A percentile compares a stretch with the other conserved stretches of the same genome.
Evolutionary conservation across 2,329 filamentous ascomycete genomes (phyloP).

Genomic region (Trichophyton benhamiae): DNA sequence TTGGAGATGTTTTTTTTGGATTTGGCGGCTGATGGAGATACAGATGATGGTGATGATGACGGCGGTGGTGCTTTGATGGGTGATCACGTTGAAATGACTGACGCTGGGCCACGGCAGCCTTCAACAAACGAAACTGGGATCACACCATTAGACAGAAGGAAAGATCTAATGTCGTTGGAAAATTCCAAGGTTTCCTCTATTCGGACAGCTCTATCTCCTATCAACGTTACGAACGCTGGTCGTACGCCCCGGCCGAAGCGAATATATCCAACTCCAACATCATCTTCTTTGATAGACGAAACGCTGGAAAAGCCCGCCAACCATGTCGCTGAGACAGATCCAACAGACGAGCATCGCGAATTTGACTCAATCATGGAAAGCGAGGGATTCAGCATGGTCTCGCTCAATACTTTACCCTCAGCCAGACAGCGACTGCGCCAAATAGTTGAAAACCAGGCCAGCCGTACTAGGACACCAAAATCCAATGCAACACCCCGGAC

Average conservation of each 20-base stretch:
- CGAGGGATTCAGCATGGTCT: conserved; percentile 48
- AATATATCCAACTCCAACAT: conserved; percentile 30
- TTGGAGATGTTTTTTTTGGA: conserved; percentile 23
- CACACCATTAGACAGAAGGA: conserved; percentile 10
- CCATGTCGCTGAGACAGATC: conserved; percentile 14
- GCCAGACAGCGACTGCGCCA: conserved; percentile 24
- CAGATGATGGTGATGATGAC: conserved; percentile 3
- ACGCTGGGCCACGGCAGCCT: conserved; percentile 16
- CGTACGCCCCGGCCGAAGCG: conserved; percentile 23
- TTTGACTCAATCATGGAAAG: conserved; percentile 46
- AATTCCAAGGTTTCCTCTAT: conserved; percentile 23
- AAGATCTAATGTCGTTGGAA: conserved; percentile 25
- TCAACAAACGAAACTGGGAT: conserved; percentile 15
- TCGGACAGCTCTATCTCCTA: conserved; percentile 19
- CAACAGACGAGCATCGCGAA: conserved; percentile 33
- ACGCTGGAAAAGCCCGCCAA: conserved; percentile 13
- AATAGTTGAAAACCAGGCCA: conserved; percentile 2
- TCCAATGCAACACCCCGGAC: neutral
- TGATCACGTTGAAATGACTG: conserved; percentile 20
- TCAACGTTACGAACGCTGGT: conserved; percentile 24
- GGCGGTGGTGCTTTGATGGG: conserved; percentile 14
- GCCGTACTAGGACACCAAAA: neutral
- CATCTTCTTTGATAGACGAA: conserved; percentile 29
- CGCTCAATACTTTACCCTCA: conserved; percentile 42
- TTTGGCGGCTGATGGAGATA: conserved; percentile 13